Evolutionary conservation across 306 rosid genomes (phyloP).

Genomic region (Quercus bicolor): DNA sequence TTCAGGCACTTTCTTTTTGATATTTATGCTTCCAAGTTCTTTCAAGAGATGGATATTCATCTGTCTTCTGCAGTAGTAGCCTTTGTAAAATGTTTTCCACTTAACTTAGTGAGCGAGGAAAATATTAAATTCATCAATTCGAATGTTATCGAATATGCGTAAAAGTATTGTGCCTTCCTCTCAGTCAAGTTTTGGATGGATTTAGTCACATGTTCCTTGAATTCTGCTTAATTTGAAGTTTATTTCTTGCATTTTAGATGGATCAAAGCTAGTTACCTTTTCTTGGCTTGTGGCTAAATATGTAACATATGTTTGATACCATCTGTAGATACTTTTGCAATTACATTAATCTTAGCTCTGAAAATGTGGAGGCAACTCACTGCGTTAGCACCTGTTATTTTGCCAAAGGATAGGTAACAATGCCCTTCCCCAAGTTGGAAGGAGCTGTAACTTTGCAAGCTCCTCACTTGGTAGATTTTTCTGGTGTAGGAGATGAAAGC

Average conservation of each 20-base stretch:
- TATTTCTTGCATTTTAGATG: background rate
- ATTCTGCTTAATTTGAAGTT: background rate
- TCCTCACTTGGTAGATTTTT: conserved; percentile 91
- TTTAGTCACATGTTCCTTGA: background rate
- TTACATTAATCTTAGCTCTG: conserved; percentile 29
- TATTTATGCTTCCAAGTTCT: background rate
- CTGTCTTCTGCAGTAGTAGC: background rate
- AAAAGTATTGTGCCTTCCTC: background rate
- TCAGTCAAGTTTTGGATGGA: background rate
- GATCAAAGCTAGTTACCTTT: background rate
- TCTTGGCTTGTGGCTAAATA: background rate
- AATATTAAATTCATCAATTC: background rate
- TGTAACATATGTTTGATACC: background rate
- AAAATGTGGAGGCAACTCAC: conserved; percentile 56
- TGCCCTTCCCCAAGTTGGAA: conserved; percentile 74
- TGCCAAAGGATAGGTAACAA: conserved; percentile 77
- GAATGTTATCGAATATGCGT: background rate
- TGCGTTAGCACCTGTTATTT: conserved; percentile 70
- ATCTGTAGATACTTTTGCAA: background rate
- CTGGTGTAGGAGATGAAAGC: conserved; percentile 80
- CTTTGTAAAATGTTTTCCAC: background rate
- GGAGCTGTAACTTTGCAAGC: conserved; percentile 85
- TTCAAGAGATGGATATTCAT: background rate
- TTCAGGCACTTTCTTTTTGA: too few species aligned
- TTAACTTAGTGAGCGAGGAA: background rate